Base-by-base conservation (phyloP, 106 monocot genomes). In the Alisma plantagoaquatica region DNA sequence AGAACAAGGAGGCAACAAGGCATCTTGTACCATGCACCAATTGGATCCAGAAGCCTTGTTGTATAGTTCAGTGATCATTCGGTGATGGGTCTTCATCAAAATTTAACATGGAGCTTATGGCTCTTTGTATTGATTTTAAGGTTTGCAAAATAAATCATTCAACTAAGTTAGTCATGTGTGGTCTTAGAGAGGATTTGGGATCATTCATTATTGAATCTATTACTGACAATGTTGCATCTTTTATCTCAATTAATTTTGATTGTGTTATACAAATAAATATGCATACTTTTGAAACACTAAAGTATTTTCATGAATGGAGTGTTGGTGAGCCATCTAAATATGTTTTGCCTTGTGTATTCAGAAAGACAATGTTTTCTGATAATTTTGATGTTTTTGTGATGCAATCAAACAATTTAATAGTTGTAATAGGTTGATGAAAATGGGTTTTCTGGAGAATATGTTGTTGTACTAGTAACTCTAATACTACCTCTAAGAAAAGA, bases 161-260 rank as follows among this genome's bases (percentile, higher is more conserved):
- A 27, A 60, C 81, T 15, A 91, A 75, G 55, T 81, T 84, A 32
- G 65, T 77, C 16, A 84, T 85, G 84, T 77, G 91, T 12, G 77
- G 19, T 27, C 84, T 84, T 2, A 84, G 91, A 25, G 81, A 81
- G 19, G 69, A 84, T 20, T 84, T 84, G 27, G 91, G 91, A 56
- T 66, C 77, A 17, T 91, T 63, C 54, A 70, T 91, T 33, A 80
- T 84, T 30, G 91, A 91, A 73, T 76, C 75, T 30, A 45, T 91
- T 23, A 75, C 84, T 7, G 91, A 91, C 33, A 74, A 84, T 64
- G 84, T 91, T 2, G 80, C 91, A 22, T 75, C 72, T 9, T 28
- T 29, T 14, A 77, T 91, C 23, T 65, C 55, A 1, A 6, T 70
- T 14, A 69, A 77, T 70, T 47, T 70, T n/a, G 65, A 73, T 73